phyloP scores from a whole-genome alignment of 805 yeast genomes.

The Ogataea haglerorum region DNA sequence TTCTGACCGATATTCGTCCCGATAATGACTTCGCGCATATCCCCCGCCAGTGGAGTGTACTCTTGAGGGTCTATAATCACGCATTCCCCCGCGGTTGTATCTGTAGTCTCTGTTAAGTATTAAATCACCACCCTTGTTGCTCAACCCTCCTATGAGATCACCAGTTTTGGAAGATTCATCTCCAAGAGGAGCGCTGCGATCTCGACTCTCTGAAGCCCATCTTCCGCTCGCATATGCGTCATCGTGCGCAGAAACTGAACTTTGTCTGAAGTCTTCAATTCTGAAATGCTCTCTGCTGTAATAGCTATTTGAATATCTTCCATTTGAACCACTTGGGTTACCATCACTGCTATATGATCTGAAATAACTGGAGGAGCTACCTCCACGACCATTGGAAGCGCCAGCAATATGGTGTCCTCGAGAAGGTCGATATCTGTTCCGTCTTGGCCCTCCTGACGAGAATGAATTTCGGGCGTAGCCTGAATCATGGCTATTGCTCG shows the following conservation, averaged over 20 bases:
- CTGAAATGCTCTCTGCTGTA: slow-evolving; percentile 21
- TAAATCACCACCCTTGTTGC: slow-evolving; percentile 23
- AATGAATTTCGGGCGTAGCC: slow-evolving; percentile 13
- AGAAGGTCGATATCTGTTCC: slow-evolving; percentile 20
- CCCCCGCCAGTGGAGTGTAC: slow-evolving; percentile 8
- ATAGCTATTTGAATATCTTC: slow-evolving; percentile 16
- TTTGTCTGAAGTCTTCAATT: slow-evolving; percentile 11
- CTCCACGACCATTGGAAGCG: slow-evolving; percentile 9
- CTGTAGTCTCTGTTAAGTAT: slow-evolving; percentile 18
- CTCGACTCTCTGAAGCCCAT: slow-evolving; percentile 11
- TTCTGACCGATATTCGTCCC: slow-evolving; percentile 14
- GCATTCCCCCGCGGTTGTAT: slow-evolving; percentile 12
- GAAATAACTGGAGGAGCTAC: slow-evolving; percentile 10
- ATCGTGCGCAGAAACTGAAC: slow-evolving; percentile 8
- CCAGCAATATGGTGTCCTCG: slow-evolving; percentile 12
- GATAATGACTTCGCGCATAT: slow-evolving; percentile 13
- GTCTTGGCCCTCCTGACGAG: slow-evolving; percentile 13
- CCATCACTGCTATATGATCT: slow-evolving; percentile 20
- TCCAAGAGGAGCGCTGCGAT: slow-evolving; percentile 10
- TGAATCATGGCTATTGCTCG: slow-evolving; percentile 13
- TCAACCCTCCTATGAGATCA: slow-evolving; percentile 19
- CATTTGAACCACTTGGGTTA: slow-evolving; percentile 4
- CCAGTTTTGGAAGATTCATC: slow-evolving; percentile 21
- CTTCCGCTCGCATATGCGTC: slow-evolving; percentile 8
- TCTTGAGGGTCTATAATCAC: slow-evolving; percentile 16